These are phyloP conservation scores for Cercospora citrullina DNA, from an alignment of 2,329 filamentous ascomycete species.

Conservation along the genomic window DNA sequence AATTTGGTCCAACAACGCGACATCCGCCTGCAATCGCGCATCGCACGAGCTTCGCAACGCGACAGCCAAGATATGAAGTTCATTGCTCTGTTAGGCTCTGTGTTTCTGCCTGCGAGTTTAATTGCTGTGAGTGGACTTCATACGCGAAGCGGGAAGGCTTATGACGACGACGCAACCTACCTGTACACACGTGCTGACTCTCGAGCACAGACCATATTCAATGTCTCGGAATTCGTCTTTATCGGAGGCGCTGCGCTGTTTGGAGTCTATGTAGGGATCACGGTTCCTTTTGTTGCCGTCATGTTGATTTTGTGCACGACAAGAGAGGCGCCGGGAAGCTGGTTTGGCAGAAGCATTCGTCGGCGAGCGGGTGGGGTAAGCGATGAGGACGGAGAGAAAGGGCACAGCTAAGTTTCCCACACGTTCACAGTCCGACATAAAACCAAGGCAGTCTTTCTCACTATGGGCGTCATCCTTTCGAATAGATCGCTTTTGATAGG, in stretches of 20 bases:
- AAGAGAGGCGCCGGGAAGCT: neutral
- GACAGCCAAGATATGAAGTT: constrained; percentile 31
- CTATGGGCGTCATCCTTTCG: too few species aligned
- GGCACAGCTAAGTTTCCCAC: neutral
- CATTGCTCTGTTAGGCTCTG: constrained; percentile 26
- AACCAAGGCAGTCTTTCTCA: too few species aligned
- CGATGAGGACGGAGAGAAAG: neutral
- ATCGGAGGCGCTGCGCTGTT: constrained; percentile 21
- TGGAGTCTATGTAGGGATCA: constrained; percentile 25
- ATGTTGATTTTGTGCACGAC: neutral
- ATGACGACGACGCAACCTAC: neutral
- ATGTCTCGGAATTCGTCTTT: constrained; percentile 26
- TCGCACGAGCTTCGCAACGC: constrained; percentile 24
- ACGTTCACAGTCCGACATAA: too few species aligned
- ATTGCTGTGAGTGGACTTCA: neutral
- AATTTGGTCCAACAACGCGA: constrained; percentile 27
- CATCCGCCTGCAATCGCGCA: constrained; percentile 22
- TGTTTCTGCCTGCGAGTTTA: constrained; percentile 28
- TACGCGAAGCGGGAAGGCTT: too few species aligned
- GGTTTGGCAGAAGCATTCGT: neutral
- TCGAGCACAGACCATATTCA: constrained; percentile 22
- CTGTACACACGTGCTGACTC: constrained; percentile 19
- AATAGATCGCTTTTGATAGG: too few species aligned
- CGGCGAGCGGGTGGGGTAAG: neutral
- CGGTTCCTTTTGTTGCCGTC: neutral